Base-by-base conservation (phyloP, 2,329 filamentous ascomycete species). In the Nannizziopsis barbatae region DNA sequence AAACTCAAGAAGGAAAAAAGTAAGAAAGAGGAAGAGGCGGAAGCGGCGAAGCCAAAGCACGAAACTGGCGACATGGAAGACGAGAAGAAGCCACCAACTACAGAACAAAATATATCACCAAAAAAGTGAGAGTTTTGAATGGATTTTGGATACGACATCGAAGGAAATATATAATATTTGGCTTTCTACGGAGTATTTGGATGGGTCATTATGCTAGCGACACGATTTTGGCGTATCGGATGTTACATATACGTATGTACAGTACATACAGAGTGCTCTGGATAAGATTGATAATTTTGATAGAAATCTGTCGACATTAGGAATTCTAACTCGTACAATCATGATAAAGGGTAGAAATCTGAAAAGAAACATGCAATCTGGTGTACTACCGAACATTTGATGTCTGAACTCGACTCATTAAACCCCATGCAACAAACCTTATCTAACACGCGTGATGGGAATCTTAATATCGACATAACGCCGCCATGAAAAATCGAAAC, bases 1-100 rank as follows among this genome's bases (percentile, higher is more conserved):
- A 75, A 75, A 56, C 67, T 76, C 9, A 65, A 74, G 55, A 74
- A 74, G 60, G 69, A 71, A 55, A 68, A 66, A 47, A 62, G 68
- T 50, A 56, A 74, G 73, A 60, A 69, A 70, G 55, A 66, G 64
- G 49, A 62, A 68, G 42, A 40, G 20, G 36, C 48, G 35, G 33
- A 44, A 20, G 33, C 38, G 38, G 35, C 36, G 30, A 20, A 48
- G 20, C n/a, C 10, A 41, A 40, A 47, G 33, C 30, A 35, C 41
- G 12, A 11, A 48, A 18, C 15, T 49, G 14, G n/a, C 9, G 38
- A 33, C 7, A n/a, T n/a, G 42, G 35, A 47, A 51, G 22, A 48
- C 38, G 20, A 18, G 32, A 50, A 50, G 47, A 30, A 38, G 22
- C 22, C 7, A 7, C 7, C 7, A 27, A 27, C n/a, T n/a, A n/a